Evolutionary conservation across 441 rosid species (phyloP), one percentile per base, ranked within the genome.

Genomic region (Erodium chrysanthum): DNA sequence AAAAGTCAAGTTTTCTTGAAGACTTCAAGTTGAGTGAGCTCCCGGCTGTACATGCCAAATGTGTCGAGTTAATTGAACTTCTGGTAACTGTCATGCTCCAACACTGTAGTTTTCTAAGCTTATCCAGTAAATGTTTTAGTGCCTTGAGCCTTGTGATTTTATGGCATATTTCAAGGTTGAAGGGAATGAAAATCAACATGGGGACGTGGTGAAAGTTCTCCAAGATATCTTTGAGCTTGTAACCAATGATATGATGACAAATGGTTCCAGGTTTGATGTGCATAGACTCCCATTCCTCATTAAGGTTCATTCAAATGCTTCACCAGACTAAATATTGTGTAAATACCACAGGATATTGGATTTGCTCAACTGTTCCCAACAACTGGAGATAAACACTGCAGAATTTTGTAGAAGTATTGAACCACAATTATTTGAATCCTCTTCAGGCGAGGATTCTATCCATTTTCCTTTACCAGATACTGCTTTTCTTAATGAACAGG

Each of bases 141-240:
- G 65, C 25, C 27, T 62, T 25, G 6, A 67, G 58, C 12, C 31
- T 10, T 29, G n/a, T 68, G n/a, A 76, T 64, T 68, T 11, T 25
- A 29, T 74, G 64, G 15, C 59, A 18, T 77, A 27, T 66, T 76
- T 76, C 68, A 75, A 86, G 93, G 82, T 81, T 66, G 89, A 84
- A 76, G 91, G 96, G 78, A 80, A 83, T 66, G 83, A 84, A 79
- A 73, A 78, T 60, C 84, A 83, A 48, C 78, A 71, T 64, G 76
- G 64, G 65, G 80, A 84, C 66, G 91, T 91, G 74, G 94, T 90
- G 73, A 86, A 81, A 77, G 84, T 83, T 81, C 96, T 95, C 67
- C 99, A 95, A 64, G 99, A 95, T 80, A 87, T 95, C 67, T 91
- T 91, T 84, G 97, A 95, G 80, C 80, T 91, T 22, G 87, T 91